Conservation (phyloP, 805 yeast species). For the Myxozyma melibiosi region DNA sequence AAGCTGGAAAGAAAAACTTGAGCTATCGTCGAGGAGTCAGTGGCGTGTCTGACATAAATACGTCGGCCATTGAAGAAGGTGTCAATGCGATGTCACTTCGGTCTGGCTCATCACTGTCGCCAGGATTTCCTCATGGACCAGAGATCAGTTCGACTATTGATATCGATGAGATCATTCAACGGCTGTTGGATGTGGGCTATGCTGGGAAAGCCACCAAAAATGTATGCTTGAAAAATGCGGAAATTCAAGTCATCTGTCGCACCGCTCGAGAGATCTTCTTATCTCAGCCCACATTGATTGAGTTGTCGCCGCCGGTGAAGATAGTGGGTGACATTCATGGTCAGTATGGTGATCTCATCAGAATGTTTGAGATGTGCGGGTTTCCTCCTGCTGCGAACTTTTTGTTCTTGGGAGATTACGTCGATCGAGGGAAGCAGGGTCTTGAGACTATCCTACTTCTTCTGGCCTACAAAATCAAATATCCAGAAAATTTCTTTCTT, state of each 20-base stretch:
- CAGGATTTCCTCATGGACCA: background rate
- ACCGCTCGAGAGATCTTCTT: constrained; percentile 86
- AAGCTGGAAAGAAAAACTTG: background rate
- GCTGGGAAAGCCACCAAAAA: constrained; percentile 89
- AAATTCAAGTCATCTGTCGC: constrained; percentile 82
- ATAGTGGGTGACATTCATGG: constrained; percentile 97
- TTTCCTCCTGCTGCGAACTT: constrained; percentile 94
- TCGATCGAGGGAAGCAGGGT: constrained; percentile 95
- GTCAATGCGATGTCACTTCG: background rate
- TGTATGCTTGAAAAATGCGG: constrained; percentile 86
- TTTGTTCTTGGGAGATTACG: constrained; percentile 92
- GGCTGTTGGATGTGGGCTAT: constrained; percentile 93
- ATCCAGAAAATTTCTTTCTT: constrained; percentile 92
- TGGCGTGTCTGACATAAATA: constrained; percentile 8
- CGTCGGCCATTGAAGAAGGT: background rate
- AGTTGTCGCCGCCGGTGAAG: constrained; percentile 82
- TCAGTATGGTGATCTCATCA: constrained; percentile 86
- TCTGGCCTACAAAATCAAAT: constrained; percentile 91
- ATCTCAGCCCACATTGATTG: constrained; percentile 86
- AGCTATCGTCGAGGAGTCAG: constrained; percentile 7
- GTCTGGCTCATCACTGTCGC: constrained; percentile 3
- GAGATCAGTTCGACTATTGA: constrained; percentile 45
- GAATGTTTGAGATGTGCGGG: constrained; percentile 93
- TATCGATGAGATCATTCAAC: constrained; percentile 86
- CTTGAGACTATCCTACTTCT: constrained; percentile 86